Evolutionary conservation across 2,329 filamentous ascomycete genomes (phyloP).

Genomic region (Fulvia fulva): DNA sequence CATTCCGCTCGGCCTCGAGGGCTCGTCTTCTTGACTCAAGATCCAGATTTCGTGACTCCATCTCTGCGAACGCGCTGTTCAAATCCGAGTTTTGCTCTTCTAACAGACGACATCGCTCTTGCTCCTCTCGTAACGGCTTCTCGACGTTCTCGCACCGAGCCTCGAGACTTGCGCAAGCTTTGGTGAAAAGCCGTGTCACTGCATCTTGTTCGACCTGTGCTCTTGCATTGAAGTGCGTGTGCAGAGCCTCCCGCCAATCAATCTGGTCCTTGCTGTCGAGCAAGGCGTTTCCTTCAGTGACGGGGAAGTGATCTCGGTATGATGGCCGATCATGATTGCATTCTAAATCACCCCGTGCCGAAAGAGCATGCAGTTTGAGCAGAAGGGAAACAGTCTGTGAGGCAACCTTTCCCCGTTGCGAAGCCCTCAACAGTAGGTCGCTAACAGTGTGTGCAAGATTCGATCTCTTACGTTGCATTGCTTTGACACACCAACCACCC

Average conservation of each 20-base stretch:
- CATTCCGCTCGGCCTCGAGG: conserved; percentile 40
- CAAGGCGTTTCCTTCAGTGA: background rate
- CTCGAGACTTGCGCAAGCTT: conserved; percentile 55
- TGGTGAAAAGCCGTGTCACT: conserved; percentile 48
- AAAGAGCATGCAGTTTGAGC: conserved; percentile 18
- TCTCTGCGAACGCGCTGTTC: conserved; percentile 33
- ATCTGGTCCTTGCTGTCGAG: background rate
- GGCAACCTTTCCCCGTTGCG: conserved; percentile 11
- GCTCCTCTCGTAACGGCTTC: conserved; percentile 48
- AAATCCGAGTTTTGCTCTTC: conserved; percentile 36
- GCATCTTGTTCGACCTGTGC: conserved; percentile 44
- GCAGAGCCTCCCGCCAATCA: conserved; percentile 50
- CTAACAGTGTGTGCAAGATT: conserved; percentile 20
- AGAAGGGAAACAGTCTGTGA: conserved; percentile 16
- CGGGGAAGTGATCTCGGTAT: conserved; percentile 8
- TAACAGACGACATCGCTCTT: conserved; percentile 34
- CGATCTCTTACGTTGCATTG: conserved; percentile 15
- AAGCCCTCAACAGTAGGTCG: conserved; percentile 18
- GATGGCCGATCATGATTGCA: conserved; percentile 15
- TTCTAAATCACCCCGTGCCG: conserved; percentile 15
- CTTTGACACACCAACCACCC: conserved; percentile 17
- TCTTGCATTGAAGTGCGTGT: conserved; percentile 41
- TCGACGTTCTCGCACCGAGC: conserved; percentile 53
- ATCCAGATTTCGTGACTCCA: conserved; percentile 38
- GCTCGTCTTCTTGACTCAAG: conserved; percentile 35